These are phyloP conservation scores for Paecilomyces sp. DNA, from an alignment of 2,329 filamentous ascomycete genomes.

Conservation along the genomic window DNA sequence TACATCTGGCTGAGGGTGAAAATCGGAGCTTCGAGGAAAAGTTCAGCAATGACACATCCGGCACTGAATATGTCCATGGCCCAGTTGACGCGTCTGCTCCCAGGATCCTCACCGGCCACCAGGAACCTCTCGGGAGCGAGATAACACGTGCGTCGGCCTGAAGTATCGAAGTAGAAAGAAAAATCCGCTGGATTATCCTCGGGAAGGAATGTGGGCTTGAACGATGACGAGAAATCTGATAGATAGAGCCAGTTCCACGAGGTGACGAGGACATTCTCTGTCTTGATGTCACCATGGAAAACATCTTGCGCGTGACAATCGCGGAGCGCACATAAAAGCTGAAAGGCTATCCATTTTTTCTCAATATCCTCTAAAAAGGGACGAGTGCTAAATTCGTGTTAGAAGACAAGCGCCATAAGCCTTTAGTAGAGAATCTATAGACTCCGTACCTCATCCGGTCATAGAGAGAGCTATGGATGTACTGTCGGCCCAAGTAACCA, in stretches of 20 bases:
- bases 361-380: constrained; percentile 96
- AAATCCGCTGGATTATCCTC: constrained; percentile 97
- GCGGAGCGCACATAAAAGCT: constrained; percentile 82
- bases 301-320: constrained; percentile 86
- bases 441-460: constrained; percentile 64
- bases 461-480: constrained; percentile 92
- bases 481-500: constrained; percentile 90
- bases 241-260: constrained; percentile 99
- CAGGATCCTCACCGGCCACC: constrained; percentile 58
- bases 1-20: constrained; percentile 96
- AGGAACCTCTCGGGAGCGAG: constrained; percentile 90
- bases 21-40: constrained; percentile 93
- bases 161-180: constrained; percentile 95
- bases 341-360: constrained; percentile 97
- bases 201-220: constrained; percentile 87
- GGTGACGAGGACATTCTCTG: constrained; percentile 91
- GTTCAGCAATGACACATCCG: constrained; percentile 91
- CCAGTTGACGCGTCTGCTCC: constrained; percentile 65
- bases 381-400: constrained; percentile 60
- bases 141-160: constrained; percentile 86
- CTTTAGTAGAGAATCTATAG: background rate
- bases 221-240: constrained; percentile 92
- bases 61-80: constrained; percentile 99
- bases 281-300: constrained; percentile 98
- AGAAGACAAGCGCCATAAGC: constrained; percentile 9